These are phyloP conservation scores for Populus trichocarpa DNA, from an alignment of 441 rosid genomes.

Conservation along the genomic window DNA sequence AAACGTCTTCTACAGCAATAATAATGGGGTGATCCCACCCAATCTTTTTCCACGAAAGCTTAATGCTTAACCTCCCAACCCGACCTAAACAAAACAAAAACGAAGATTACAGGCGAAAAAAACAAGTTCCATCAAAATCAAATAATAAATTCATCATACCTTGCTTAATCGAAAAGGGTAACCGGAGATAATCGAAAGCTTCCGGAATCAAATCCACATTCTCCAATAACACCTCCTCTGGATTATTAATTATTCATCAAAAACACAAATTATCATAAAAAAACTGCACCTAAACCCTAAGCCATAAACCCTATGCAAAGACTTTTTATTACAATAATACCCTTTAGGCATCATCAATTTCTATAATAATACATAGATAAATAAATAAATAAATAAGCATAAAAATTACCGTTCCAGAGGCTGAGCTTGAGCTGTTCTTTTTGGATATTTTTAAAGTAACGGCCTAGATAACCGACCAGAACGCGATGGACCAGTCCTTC, in stretches of 20 bases:
- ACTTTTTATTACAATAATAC: neutral
- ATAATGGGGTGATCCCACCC: constrained; percentile 66
- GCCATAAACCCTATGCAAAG: neutral
- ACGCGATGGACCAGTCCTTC: constrained; percentile 71
- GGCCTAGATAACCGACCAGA: constrained; percentile 75
- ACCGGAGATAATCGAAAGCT: constrained; percentile 86
- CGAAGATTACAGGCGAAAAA: neutral
- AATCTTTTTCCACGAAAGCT: constrained; percentile 79
- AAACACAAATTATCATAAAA: neutral
- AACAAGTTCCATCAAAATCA: neutral
- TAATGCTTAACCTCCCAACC: constrained; percentile 77
- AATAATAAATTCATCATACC: constrained; percentile 30
- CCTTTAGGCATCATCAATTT: neutral
- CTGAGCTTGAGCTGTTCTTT: constrained; percentile 79
- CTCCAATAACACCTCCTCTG: constrained; percentile 68
- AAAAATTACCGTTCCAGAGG: constrained; percentile 51
- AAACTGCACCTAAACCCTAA: neutral
- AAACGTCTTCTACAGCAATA: constrained; percentile 77
- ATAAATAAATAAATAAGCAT: neutral
- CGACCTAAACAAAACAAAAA: constrained; percentile 37
- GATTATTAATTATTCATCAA: neutral
- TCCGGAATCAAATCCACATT: constrained; percentile 84
- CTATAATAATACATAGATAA: neutral
- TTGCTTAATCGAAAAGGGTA: constrained; percentile 76
- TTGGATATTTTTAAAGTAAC: constrained; percentile 75